phyloP scores from a whole-genome alignment of 2,329 filamentous ascomycete genomes.

The Penicillium sumatraense region DNA sequence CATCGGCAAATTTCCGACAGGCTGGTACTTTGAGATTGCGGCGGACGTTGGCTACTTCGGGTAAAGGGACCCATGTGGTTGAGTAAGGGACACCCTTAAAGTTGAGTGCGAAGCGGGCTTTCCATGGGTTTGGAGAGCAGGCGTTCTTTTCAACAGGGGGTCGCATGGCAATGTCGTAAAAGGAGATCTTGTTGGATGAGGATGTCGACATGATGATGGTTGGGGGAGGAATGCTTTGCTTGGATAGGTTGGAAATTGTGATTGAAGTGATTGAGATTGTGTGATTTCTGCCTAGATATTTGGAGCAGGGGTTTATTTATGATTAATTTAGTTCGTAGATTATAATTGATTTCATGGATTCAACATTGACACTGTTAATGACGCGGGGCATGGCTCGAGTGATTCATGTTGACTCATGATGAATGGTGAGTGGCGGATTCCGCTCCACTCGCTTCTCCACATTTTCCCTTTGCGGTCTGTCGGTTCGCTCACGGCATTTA shows the following conservation, averaged over 20 bases:
- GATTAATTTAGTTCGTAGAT: not conserved
- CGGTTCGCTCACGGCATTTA: not conserved
- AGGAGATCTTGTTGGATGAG: conserved; percentile 31
- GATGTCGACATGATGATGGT: not conserved
- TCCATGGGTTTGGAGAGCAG: conserved; percentile 57
- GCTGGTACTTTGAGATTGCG: conserved; percentile 52
- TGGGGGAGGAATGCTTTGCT: not conserved
- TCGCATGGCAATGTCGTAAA: conserved; percentile 55
- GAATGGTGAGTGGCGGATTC: not conserved
- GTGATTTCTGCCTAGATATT: not conserved
- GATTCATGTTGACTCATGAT: conserved; percentile 2
- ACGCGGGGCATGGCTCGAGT: not conserved
- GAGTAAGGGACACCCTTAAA: conserved; percentile 54
- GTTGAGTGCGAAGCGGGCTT: conserved; percentile 55
- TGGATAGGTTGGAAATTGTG: not conserved
- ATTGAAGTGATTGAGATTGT: not conserved
- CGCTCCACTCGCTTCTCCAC: not conserved
- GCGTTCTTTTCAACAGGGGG: conserved; percentile 23
- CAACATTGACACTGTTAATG: not conserved
- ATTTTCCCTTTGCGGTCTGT: not conserved
- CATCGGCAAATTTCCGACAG: conserved; percentile 60
- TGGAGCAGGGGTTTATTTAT: not conserved
- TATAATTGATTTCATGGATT: not conserved
- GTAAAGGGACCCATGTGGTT: conserved; percentile 59
- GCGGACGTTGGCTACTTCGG: conserved; percentile 57